Evolutionary conservation across 139 green algal species (phyloP), one percentile per base, ranked within the genome.

Genomic region (Chlamydomonas asymmetrica): DNA sequence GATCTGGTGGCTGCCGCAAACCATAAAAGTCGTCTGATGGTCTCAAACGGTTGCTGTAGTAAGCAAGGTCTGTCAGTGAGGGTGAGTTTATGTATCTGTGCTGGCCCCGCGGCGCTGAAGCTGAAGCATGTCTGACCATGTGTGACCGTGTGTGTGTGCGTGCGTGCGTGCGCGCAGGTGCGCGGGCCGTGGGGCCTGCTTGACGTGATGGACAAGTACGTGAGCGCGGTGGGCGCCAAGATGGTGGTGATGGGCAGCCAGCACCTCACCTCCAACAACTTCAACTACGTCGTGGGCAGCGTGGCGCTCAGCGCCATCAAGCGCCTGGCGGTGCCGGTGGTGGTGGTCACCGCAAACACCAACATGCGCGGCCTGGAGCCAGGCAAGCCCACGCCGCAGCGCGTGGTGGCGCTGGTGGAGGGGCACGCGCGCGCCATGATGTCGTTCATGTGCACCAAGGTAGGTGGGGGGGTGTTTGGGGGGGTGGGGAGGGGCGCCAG

Each of bases 141-240:
- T n/a, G n/a, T n/a, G n/a, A n/a, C n/a, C n/a, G n/a, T 64, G 27
- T 31, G 8, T 38, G 27, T 31, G 8, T 39, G 57, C 57, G n/a
- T 39, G 13, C 59, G 18, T 34, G 18, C 2, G 10, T 34, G 39
- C 39, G 0, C 22, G n/a, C 70, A 76, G 71, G 68, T 82, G 13
- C 75, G 67, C 40, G 67, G 71, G 39, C 32, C 61, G 52, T 82
- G 61, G 61, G 64, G 63, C n/a, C 49, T 82, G 34, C 20, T 82
- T 48, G 75, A 82, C 45, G 63, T 76, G 35, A 62, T 82, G 67
- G 75, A 82, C 59, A 77, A 77, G 41, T 77, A 77, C 57, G 71
- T 77, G 1, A 40, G 27, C 5, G 71, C 71, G 3, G 71, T 77
- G 22, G 71, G 69, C 40, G 71, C 71, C 20, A 54, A 69, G 25